Evolutionary conservation across 2,329 filamentous ascomycete genomes (phyloP), one percentile per base, ranked within the genome.

Genomic region (Epichloe elymi): DNA sequence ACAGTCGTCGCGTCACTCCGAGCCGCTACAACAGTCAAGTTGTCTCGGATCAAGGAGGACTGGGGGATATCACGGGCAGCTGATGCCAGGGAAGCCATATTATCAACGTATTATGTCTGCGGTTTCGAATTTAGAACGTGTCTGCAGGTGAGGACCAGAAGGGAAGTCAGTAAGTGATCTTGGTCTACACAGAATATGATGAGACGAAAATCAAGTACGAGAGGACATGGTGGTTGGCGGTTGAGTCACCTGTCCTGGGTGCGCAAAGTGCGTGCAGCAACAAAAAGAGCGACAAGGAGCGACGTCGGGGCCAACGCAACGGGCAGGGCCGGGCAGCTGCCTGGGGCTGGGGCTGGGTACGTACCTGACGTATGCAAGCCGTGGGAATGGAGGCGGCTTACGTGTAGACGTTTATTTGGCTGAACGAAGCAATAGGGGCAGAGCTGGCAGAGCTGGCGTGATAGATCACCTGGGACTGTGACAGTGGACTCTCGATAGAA

Each of bases 1-100:
- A 79, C 69, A 70, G 67, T 71, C 68, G 64, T 74, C 75, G 77
- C 71, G 67, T 80, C 76, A 61, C 76, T 78, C 73, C 75, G 74
- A 69, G 78, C 78, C 75, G 79, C 79, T 82, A 83, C 80, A 82
- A 71, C 80, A 83, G 79, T 72, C 67, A 84, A 84, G 79, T 78
- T 79, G 79, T 84, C 80, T 82, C 79, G 78, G 74, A 67, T 69
- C 67, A 66, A 65, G 70, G 72, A 74, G 73, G 75, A 71, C 74
- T 74, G 75, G 64, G 74, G 75, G 70, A 82, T 83, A 77, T 82
- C 79, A 77, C 79, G 78, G 76, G 72, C 78, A 78, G 75, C 76
- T 72, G 78, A 72, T 76, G 76, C 75, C 79, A 79, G 76, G 67
- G 72, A 75, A 75, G 79, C 80, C 78, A 81, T 82, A 64, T 72